Evolutionary conservation across 805 yeast genomes (phyloP).

Genomic region (Starmerella apicola): DNA sequence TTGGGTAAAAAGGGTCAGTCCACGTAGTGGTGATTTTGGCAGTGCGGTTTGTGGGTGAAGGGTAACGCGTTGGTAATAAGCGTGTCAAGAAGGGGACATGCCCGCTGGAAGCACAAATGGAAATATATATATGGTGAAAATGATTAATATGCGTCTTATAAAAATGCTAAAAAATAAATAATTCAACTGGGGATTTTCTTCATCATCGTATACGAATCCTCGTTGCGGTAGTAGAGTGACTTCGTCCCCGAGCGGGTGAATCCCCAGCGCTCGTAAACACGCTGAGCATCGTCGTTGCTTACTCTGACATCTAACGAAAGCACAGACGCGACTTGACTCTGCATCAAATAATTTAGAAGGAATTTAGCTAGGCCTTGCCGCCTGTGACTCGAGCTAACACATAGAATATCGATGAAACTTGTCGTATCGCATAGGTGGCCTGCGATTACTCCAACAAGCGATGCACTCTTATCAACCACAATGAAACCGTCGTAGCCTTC

Average conservation of each 20-base stretch:
- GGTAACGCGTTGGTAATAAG: no score
- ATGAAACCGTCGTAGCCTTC: constrained; percentile 8
- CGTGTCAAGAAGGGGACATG: no score
- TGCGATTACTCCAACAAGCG: constrained; percentile 8
- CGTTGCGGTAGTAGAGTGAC: constrained; percentile 6
- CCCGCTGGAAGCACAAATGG: background rate
- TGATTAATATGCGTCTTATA: no score
- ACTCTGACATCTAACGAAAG: constrained; percentile 12
- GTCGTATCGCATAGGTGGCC: constrained; percentile 3
- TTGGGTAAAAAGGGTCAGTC: constrained; percentile 2
- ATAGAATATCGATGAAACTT: constrained; percentile 8
- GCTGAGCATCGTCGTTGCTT: constrained; percentile 9
- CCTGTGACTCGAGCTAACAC: constrained; percentile 9
- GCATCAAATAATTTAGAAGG: constrained; percentile 6
- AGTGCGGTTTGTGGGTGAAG: no score
- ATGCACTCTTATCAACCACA: background rate
- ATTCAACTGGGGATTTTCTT: background rate
- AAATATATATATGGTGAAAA: no score
- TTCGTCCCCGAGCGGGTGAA: constrained; percentile 5
- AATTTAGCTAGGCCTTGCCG: constrained; percentile 8
- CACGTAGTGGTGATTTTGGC: no score
- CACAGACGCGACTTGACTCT: background rate
- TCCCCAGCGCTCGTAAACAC: constrained; percentile 10
- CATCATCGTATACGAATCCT: constrained; percentile 12
- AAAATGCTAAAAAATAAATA: no score